Base-by-base conservation (phyloP, 495 filamentous ascomycete species). In the Neurospora sp. region DNA sequence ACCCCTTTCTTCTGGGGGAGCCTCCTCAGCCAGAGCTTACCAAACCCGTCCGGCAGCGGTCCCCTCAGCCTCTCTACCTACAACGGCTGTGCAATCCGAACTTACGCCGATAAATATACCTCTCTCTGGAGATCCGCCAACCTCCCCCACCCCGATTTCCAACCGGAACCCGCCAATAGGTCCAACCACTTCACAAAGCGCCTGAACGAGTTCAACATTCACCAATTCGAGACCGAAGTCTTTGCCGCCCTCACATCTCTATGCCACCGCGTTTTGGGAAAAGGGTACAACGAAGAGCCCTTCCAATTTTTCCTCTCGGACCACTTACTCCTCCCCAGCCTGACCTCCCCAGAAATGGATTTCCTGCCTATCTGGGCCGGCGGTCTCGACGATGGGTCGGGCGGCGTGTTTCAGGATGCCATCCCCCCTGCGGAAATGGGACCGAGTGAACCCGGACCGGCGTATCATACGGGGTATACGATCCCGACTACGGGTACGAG, bases 331-430 rank as follows among this genome's bases (percentile, higher is more conserved):
- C 42, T 81, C 8, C 75, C 84, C 3, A 68, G 53, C 3, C 74
- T 85, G 10, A 74, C 77, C 20, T 77, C 82, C n/a, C 74, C 78
- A 8, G 84, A 85, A 77, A 75, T 84, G 22, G 74, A 80, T 14
- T 85, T 79, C 69, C 77, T 86, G 7, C 84, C 84, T 4, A 80
- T 85, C 4, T 86, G 83, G 83, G 84, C 83, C 18, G 83, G 78
- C n/a, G 84, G 84, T 12, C 74, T 82, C 12, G 80, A 85, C 38
- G 84, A 86, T 53, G 84, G 80, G 5, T 81, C 81, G 4, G 84
- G 83, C 31, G 83, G 81, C 22, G 83, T 85, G n/a, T 86, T 82
- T 48, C 80, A 85, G 44, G 46, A 75, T 0, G 70, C 70, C 2
- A 75, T 86, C 5, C 83, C 84, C 0, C 77, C 80, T 6, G 76